Conservation (phyloP, 495 filamentous ascomycete genomes). For the Trichocladium antarcticum region DNA sequence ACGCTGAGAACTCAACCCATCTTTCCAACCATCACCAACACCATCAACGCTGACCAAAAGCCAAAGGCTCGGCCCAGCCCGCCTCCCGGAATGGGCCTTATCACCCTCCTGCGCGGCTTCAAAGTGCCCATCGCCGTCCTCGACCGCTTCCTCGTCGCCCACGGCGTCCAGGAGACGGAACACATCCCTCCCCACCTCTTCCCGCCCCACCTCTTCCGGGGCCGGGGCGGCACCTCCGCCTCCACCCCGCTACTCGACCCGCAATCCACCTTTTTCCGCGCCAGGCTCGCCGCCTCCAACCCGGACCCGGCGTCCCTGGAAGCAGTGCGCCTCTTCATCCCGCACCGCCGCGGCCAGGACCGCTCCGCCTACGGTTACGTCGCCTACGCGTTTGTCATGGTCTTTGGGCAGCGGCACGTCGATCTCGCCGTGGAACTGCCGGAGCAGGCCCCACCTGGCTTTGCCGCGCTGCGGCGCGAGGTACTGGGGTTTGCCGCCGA, state of each 20-base stretch:
- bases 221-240: not conserved
- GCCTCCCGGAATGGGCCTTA: not conserved
- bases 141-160: not conserved
- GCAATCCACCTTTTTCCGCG: not conserved
- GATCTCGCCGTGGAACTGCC: not conserved
- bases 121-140: not conserved
- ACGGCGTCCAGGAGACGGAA: not conserved
- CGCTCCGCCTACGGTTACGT: not conserved
- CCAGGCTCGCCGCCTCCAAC: not conserved
- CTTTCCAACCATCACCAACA: no score
- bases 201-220: not conserved
- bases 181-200: not conserved
- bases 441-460: not conserved
- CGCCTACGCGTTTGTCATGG: constrained; percentile 1
- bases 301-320: not conserved
- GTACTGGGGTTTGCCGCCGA: not conserved
- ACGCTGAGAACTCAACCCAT: no score
- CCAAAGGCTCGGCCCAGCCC: no score
- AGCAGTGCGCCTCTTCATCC: not conserved
- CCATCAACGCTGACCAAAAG: no score
- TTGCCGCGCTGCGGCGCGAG: constrained; percentile 1
- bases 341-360: not conserved
- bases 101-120: not conserved
- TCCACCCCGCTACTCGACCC: not conserved
- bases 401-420: not conserved